A percentile compares a stretch with the other conserved stretches of the same genome.
Evolutionary conservation across 345 rosid genomes (phyloP).

Genomic region (sweet orange (Citrus sinensis)): DNA sequence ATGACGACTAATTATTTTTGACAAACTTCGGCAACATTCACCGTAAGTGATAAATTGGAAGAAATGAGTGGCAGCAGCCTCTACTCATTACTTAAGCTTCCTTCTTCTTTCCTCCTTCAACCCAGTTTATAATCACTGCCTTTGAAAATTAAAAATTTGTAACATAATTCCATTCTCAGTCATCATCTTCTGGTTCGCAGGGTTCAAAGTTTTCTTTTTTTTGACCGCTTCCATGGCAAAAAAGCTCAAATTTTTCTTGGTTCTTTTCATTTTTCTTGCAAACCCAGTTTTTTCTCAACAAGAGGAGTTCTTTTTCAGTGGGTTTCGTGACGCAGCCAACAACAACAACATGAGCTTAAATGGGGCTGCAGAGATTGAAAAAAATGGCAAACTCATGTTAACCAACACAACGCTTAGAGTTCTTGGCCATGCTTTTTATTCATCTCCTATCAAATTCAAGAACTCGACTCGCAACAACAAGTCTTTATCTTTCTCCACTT

Average conservation of each 20-base stretch:
- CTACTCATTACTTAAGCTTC: neutral
- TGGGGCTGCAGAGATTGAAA: conserved; percentile 49
- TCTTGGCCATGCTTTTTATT: conserved; percentile 81
- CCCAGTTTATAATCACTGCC: neutral
- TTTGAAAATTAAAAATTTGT: neutral
- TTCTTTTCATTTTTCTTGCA: conserved; percentile 24
- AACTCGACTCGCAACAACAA: conserved; percentile 25
- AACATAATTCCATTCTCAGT: neutral
- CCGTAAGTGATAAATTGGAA: neutral
- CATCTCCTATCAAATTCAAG: conserved; percentile 59
- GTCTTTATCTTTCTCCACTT: conserved; percentile 68
- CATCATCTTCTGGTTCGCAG: neutral
- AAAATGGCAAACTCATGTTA: conserved; percentile 53
- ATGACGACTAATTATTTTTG: too few relatives aligned
- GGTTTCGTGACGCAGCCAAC: conserved; percentile 35
- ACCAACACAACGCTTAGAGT: conserved; percentile 49
- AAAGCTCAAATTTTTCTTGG: conserved; percentile 21
- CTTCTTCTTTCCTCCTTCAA: neutral
- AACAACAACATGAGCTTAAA: conserved; percentile 41
- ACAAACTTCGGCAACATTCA: too few relatives aligned
- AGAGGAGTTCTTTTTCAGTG: conserved; percentile 39
- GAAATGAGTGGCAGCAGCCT: neutral
- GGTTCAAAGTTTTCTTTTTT: neutral
- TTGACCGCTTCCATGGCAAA: conserved; percentile 25
- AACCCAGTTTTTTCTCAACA: conserved; percentile 30